phyloP scores from a whole-genome alignment of 352 stramenopile species.

The Globisporangium cederbergense region DNA sequence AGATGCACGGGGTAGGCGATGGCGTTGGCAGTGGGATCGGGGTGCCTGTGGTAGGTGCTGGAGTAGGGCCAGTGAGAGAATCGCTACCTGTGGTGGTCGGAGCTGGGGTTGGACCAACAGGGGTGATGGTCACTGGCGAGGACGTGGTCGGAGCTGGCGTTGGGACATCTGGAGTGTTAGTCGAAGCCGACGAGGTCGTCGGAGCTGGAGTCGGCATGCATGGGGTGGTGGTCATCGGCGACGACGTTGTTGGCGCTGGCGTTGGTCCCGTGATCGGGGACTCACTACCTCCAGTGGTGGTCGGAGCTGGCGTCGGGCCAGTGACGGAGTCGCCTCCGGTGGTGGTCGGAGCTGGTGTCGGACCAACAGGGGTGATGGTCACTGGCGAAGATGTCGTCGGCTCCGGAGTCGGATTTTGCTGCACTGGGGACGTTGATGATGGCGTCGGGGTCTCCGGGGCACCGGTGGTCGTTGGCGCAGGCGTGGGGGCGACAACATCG shows the following conservation, averaged over 20 bases:
- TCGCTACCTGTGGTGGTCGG: not conserved
- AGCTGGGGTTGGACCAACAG: not conserved
- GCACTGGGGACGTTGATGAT: not conserved
- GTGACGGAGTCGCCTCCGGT: not conserved
- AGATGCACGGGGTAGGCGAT: conserved; percentile 2
- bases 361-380: not conserved
- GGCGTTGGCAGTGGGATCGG: conserved; percentile 1
- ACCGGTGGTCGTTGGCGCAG: conserved; percentile 4
- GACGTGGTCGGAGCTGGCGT: not conserved
- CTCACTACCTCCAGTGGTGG: too few species aligned
- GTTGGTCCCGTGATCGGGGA: not conserved
- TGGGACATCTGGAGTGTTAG: not conserved
- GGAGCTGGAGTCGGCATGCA: not conserved
- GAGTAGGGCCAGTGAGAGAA: not conserved
- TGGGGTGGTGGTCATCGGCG: not conserved
- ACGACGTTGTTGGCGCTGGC: conserved; percentile 4
- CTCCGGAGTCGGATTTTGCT: conserved; percentile 1
- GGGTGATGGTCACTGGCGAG: too few species aligned
- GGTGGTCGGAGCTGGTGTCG: conserved; percentile 5
- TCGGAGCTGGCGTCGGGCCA: not conserved
- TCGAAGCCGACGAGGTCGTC: not conserved
- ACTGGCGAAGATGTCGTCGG: not conserved
- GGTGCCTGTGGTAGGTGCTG: not conserved
- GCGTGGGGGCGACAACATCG: not conserved
- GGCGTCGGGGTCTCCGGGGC: conserved; percentile 9